Base-by-base conservation (phyloP, 2,329 filamentous ascomycete species). In the Aplosporella prunicola region DNA sequence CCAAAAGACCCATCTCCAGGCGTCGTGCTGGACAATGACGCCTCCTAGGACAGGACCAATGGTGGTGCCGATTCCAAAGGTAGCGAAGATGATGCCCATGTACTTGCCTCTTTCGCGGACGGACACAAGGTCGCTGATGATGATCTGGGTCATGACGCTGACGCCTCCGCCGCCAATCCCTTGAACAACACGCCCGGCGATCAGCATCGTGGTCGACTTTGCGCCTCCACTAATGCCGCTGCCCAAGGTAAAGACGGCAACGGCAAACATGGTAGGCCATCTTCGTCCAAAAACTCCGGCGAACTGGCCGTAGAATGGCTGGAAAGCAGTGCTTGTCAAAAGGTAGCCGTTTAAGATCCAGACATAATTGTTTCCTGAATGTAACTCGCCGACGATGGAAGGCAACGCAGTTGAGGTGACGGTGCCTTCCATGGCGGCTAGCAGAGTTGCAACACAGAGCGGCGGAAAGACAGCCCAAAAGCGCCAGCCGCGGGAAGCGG, bases 101-200 rank as follows among this genome's bases (percentile, higher is more conserved):
- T 61, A 69, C 8, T 61, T 54, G 5, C 62, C 63, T 34, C 70
- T 52, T 40, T 71, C 47, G 2, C 50, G 43, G 14, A 74, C 50
- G 0, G 68, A 64, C 0, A 72, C 61, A 3, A 74, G 48, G 39
- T 74, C 71, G 16, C 60, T 67, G 9, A 72, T 55, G 13, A 75
- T 62, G 32, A 72, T 59, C 13, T 67, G 63, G 3, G 62, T 54
- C 3, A 73, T 51, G 27, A 67, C 47, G 34, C 60, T 60, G 44
- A 67, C 60, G 0, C 68, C 69, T 1, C 65, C 68, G 1, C 54
- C 62, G 0, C 68, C 70, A 2, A 69, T 48, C 0, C 76, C 75
- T 40, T 78, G 72, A 1, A 79, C 51, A 0, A 62, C 62, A 1
- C 74, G 63, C 9, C 71, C 72, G 43, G 58, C 63, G n/a, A 81